Percentiles rank a stretch among this genome's conserved stretches.
phyloP scores from a whole-genome alignment of 2,329 filamentous ascomycete genomes.

The Acephala macrosclerotiorum region DNA sequence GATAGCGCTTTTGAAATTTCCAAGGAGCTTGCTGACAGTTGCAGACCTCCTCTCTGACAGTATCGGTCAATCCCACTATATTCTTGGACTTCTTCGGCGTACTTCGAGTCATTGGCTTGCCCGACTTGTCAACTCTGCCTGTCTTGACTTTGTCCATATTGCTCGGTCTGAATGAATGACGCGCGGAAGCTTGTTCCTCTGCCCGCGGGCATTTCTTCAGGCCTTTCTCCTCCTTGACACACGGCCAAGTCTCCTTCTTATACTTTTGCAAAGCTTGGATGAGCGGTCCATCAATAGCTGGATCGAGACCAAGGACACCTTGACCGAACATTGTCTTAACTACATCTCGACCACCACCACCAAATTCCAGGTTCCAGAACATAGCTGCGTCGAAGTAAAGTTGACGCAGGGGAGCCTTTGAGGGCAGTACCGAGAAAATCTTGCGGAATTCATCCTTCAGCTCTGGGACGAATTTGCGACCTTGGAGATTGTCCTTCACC shows the following conservation, averaged over 20 bases:
- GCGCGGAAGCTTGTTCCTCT: too few species aligned
- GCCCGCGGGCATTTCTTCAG: too few species aligned
- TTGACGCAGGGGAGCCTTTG: not conserved
- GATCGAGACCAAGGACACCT: not conserved
- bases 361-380: not conserved
- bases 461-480: not conserved
- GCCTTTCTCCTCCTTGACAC: not conserved
- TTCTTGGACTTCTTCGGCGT: not conserved
- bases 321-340: not conserved
- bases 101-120: too few species aligned
- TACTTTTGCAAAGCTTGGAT: not conserved
- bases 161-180: too few species aligned
- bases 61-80: not conserved
- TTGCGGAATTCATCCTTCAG: not conserved
- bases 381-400: not conserved
- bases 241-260: not conserved
- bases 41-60: not conserved
- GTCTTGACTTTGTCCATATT: not conserved
- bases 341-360: not conserved
- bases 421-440: not conserved
- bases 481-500: not conserved
- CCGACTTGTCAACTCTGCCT: not conserved
- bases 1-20: not conserved
- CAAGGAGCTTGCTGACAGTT: not conserved
- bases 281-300: not conserved